Evolutionary conservation across 2,329 filamentous ascomycete species (phyloP).

Genomic region (Fusarium incarnatum): DNA sequence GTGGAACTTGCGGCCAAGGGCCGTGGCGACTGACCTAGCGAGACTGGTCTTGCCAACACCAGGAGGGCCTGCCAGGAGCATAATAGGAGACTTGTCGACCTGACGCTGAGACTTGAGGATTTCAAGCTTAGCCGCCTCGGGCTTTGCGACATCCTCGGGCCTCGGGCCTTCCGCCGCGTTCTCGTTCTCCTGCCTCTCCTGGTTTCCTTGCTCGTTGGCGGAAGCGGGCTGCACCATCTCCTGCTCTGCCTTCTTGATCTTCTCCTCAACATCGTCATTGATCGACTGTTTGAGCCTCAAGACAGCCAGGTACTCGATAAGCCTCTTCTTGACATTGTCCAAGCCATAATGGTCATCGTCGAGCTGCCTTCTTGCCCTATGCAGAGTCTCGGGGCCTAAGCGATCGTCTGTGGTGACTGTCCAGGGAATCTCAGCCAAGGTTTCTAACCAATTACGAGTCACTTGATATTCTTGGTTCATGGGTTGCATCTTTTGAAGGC

Average conservation of each 20-base stretch:
- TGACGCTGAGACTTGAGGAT: constrained; percentile 84
- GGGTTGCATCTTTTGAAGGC: constrained; percentile 94
- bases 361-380: constrained; percentile 85
- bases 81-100: constrained; percentile 94
- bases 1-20: constrained; percentile 94
- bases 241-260: constrained; percentile 76
- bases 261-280: constrained; percentile 83
- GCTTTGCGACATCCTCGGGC: constrained; percentile 48
- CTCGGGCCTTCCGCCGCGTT: constrained; percentile 35
- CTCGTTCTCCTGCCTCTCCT: constrained; percentile 29
- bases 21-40: constrained; percentile 91
- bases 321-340: constrained; percentile 95
- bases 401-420: constrained; percentile 85
- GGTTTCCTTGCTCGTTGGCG: constrained; percentile 26
- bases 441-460: constrained; percentile 92
- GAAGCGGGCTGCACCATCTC: constrained; percentile 58
- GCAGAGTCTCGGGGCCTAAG: constrained; percentile 82
- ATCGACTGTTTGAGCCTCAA: constrained; percentile 92
- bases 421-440: constrained; percentile 94
- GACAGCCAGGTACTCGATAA: constrained; percentile 97
- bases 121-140: constrained; percentile 72
- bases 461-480: constrained; percentile 97
- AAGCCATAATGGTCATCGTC: constrained; percentile 97
- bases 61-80: constrained; percentile 91
- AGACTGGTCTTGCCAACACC: constrained; percentile 97